Evolutionary conservation across 1,284 basidiomycete genomes (phyloP), one percentile per base, ranked within the genome.

Genomic region (Cystobasidiaceae sp.): DNA sequence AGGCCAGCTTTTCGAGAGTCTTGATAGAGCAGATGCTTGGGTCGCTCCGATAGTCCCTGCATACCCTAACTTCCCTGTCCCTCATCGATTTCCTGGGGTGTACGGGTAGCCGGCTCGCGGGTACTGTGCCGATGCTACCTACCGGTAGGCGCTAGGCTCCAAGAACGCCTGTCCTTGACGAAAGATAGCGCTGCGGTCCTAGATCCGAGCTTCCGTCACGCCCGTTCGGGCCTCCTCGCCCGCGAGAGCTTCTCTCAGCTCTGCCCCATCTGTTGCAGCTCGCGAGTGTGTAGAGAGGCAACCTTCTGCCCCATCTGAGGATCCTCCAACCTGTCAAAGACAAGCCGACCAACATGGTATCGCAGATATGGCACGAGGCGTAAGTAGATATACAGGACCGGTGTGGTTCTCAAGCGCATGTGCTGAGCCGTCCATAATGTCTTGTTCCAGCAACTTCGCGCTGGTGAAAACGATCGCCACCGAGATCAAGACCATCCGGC

Each of bases 401-500:
- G 37, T 11, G 37, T 39, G 37, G 11, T n/a, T 39, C 11, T 11
- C n/a, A 39, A n/a, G n/a, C n/a, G 11, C n/a, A 39, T 39, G 37
- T 11, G n/a, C 11, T 39, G 11, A 11, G 11, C n/a, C 37, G 11
- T 11, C 11, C n/a, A 39, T 39, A 39, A 11, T 39, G 11, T 39
- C n/a, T 39, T n/a, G 37, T n/a, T 11, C 11, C 37, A 39, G 37
- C 11, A 39, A 39, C 21, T 44, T 25, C 69, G 48, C 19, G 11
- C 50, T 52, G 23, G 28, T 52, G 23, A 28, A 23, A 9, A 66
- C 54, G 28, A 70, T 75, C 63, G 68, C 70, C 44, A 37, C 50
- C 9, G 66, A 68, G 27, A 71, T 75, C 48, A 46, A 55, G 15
- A 52, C 46, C 33, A 63, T 74, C 13, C 64, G 69, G 34, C 43